phyloP scores from a whole-genome alignment of 1,284 basidiomycete species.

The Porodaedalea pini region DNA sequence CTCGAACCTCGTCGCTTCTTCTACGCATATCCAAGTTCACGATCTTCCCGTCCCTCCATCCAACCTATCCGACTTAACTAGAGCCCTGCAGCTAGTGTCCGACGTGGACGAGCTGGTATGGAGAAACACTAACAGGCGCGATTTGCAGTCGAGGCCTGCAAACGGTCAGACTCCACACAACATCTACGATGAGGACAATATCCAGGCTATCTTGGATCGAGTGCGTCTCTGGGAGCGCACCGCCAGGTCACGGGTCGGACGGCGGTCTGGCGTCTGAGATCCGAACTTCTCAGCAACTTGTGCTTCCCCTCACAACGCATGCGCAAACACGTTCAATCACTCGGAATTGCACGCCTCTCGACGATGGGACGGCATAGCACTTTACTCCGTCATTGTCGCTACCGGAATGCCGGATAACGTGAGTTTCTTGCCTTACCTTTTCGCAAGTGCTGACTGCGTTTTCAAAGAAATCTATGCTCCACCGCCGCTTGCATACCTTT shows the following conservation, averaged over 20 bases:
- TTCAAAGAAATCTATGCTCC: too few relatives aligned
- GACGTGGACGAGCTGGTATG: slow-evolving; percentile 14
- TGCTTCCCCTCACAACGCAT: neutral
- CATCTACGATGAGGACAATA: slow-evolving; percentile 14
- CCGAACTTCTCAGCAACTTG: neutral
- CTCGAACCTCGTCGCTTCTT: neutral
- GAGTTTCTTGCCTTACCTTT: too few relatives aligned
- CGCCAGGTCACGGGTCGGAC: slow-evolving; percentile 4
- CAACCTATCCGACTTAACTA: neutral
- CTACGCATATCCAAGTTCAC: neutral
- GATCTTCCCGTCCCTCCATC: neutral
- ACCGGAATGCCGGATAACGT: too few relatives aligned
- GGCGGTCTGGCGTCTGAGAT: neutral
- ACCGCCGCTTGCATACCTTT: too few relatives aligned
- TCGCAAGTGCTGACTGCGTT: too few relatives aligned
- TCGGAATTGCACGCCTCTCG: too few relatives aligned
- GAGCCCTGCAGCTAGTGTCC: slow-evolving; percentile 7
- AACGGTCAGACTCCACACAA: neutral
- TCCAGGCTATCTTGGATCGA: slow-evolving; percentile 10
- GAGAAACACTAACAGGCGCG: neutral
- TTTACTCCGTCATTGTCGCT: too few relatives aligned
- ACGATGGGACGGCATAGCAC: too few relatives aligned
- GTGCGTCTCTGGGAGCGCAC: slow-evolving; percentile 18
- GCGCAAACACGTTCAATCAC: too few relatives aligned
- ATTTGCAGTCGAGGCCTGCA: neutral